Evolutionary conservation across 495 filamentous ascomycete species (phyloP).

Genomic region (Rhypophila decipiens): DNA sequence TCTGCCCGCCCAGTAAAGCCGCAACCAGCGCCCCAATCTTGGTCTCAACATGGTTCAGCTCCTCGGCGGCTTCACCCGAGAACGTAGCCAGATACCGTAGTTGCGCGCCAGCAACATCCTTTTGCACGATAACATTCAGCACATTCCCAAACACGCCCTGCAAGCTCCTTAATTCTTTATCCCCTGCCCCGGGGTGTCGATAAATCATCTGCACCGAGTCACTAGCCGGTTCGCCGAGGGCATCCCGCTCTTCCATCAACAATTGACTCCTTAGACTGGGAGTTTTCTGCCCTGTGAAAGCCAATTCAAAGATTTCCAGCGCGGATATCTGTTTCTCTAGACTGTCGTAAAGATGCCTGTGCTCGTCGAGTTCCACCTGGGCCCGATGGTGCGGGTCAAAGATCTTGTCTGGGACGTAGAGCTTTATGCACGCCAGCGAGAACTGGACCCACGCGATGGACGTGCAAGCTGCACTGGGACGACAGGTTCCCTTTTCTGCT

Average conservation of each 20-base stretch:
- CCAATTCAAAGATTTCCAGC: conserved; percentile 56
- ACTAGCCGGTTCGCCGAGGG: conserved; percentile 59
- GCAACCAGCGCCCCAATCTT: conserved; percentile 65
- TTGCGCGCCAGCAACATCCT: conserved; percentile 41
- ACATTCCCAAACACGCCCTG: conserved; percentile 79
- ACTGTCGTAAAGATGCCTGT: conserved; percentile 47
- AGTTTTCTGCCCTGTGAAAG: conserved; percentile 61
- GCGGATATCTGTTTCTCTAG: conserved; percentile 53
- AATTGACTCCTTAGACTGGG: conserved; percentile 56
- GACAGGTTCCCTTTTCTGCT: conserved; percentile 17
- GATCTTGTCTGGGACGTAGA: conserved; percentile 79
- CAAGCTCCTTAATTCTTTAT: conserved; percentile 62
- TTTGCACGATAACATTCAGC: conserved; percentile 56
- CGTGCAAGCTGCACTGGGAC: conserved; percentile 23
- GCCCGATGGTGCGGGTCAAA: conserved; percentile 80
- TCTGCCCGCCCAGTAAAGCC: conserved; percentile 56
- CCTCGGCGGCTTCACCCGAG: conserved; percentile 28
- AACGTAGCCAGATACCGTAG: conserved; percentile 24
- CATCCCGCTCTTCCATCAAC: conserved; percentile 50
- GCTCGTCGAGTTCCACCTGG: conserved; percentile 62
- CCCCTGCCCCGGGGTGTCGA: conserved; percentile 59
- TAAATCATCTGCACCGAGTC: conserved; percentile 52
- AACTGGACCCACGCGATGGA: conserved; percentile 61
- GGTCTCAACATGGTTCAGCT: conserved; percentile 53
- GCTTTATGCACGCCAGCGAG: conserved; percentile 56